Evolutionary conservation across 1,139 yeast genomes (phyloP), one percentile per base, ranked within the genome.

Genomic region (Blastobotrys apis): DNA sequence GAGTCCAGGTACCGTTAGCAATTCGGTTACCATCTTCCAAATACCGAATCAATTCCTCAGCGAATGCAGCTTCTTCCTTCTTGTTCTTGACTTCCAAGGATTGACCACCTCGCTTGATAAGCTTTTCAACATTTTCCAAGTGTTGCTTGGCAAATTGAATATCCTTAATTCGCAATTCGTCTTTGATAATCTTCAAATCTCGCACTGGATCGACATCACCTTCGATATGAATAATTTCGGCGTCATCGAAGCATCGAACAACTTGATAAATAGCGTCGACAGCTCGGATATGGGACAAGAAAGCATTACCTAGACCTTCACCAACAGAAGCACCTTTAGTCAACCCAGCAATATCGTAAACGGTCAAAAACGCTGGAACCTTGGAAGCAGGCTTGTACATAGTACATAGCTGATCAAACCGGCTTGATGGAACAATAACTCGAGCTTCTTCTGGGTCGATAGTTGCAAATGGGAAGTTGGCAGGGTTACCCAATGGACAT

Each of bases 401-500:
- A 44, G 77, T 76, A 60, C 78, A 74, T 57, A 87, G 75, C 59
- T 74, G 75, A 62, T 88, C 94, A 63, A 92, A 82, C 67, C 96
- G 81, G 53, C 85, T 77, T 37, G 97, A 88, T 56, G 98, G 98
- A 47, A 92, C 98, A 62, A 84, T 82, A 50, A 90, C 96, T 68
- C 96, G 79, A 43, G 98, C 97, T 73, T 92, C 98, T 74, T 92
- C 98, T 41, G 98, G 98, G 59, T 92, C 98, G 69, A 92, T 92
- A 50, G 98, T 92, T 47, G 98, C 98, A 65, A 90, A 92, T 31
- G 98, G 98, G 66, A 87, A 88, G 69, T 92, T 92, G 53, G 97
- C 98, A 50, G 98, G 97, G 43, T 90, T 92, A 60, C 98, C 98
- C 60, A 92, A 77, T 47, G 95, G 94, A 63, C 88, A 88, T 71